Evolutionary conservation across 2,329 filamentous ascomycete species (phyloP).

Genomic region (Microcyclosporella mali): DNA sequence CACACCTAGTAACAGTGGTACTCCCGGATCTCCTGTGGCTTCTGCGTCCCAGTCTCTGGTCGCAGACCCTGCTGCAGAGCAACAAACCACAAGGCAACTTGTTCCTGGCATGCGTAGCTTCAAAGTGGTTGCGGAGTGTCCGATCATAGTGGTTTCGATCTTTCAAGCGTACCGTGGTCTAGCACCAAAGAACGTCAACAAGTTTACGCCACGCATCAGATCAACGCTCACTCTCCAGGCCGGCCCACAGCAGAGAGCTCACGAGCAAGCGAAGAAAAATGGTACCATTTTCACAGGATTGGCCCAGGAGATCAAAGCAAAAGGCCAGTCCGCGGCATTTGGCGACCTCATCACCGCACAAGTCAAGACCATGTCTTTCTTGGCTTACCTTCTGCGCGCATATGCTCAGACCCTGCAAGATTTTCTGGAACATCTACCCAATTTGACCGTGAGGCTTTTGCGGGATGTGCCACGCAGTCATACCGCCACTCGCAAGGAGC

Average conservation of each 20-base stretch:
- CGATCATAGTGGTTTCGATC: conserved; percentile 96
- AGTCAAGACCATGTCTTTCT: conserved; percentile 98
- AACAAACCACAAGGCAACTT: conserved; percentile 66
- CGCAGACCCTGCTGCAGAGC: conserved; percentile 72
- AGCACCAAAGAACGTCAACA: conserved; percentile 77
- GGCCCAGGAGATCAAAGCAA: conserved; percentile 86
- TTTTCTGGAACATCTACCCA: conserved; percentile 77
- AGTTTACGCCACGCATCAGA: conserved; percentile 92
- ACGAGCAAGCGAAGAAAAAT: conserved; percentile 72
- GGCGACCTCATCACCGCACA: conserved; percentile 97
- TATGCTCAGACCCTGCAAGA: conserved; percentile 83
- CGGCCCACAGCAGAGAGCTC: conserved; percentile 85
- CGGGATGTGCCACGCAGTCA: conserved; percentile 95
- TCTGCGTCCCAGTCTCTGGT: conserved; percentile 49
- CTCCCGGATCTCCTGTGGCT: conserved; percentile 81
- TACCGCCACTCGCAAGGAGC: conserved; percentile 85
- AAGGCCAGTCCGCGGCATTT: conserved; percentile 63
- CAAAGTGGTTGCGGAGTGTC: conserved; percentile 95
- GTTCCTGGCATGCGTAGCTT: conserved; percentile 97
- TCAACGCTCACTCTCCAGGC: conserved; percentile 81
- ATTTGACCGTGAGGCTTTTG: conserved; percentile 82
- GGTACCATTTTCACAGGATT: conserved; percentile 86
- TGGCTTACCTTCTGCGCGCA: conserved; percentile 84
- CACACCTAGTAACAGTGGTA: conserved; percentile 53
- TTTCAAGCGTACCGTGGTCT: conserved; percentile 85